phyloP scores from a whole-genome alignment of 1,139 yeast genomes.

The Blastobotrys aristatus region DNA sequence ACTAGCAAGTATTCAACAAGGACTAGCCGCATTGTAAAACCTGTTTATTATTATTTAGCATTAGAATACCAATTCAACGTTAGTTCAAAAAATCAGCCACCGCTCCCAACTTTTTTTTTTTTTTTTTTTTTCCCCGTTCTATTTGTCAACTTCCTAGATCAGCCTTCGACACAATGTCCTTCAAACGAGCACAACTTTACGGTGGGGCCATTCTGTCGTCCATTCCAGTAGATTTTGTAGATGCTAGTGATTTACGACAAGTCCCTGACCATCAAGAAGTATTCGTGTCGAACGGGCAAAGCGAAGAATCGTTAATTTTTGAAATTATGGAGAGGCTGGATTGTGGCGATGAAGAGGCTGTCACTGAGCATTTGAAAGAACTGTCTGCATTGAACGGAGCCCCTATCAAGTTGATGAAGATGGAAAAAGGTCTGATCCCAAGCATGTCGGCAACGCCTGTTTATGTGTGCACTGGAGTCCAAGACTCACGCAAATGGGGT shows the following conservation, averaged over 20 bases:
- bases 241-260: conserved; percentile 69
- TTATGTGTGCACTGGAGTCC: conserved; percentile 1
- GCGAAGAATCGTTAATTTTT: conserved; percentile 59
- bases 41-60: too few species aligned
- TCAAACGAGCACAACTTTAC: conserved; percentile 43
- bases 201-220: conserved; percentile 72
- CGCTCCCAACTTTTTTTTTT: background rate
- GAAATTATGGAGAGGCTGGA: conserved; percentile 64
- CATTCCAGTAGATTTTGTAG: conserved; percentile 55
- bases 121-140: too few species aligned
- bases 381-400: conserved; percentile 35
- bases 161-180: background rate
- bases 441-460: conserved; percentile 1
- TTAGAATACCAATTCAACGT: too few species aligned
- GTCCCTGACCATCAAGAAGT: conserved; percentile 91
- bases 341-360: conserved; percentile 36
- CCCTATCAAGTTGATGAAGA: background rate
- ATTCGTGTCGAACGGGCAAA: conserved; percentile 41
- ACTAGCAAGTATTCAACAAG: conserved; percentile 37
- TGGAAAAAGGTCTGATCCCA: background rate
- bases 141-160: too few species aligned
- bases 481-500: conserved; percentile 48
- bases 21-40: conserved; percentile 25
- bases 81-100: too few species aligned
- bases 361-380: conserved; percentile 41